Base-by-base conservation (phyloP, 2,329 filamentous ascomycete genomes). In the Trichothecium sympodiale region DNA sequence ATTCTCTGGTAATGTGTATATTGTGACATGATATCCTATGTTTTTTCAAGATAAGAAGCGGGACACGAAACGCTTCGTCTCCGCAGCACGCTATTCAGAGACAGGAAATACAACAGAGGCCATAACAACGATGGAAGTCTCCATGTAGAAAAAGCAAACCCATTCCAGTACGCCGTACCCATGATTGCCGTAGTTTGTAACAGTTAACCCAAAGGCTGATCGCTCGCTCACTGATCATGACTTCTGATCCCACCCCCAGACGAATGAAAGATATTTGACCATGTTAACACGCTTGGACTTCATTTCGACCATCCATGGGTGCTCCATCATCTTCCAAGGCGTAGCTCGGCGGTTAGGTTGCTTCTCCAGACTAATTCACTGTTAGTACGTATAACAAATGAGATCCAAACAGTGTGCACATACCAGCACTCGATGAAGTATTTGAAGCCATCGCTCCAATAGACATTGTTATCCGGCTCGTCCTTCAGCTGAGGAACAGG, bases 341-440 rank as follows among this genome's bases (percentile, higher is more conserved):
- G 84, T 94, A 20, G 89, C 91, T 55, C 91, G 74, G 51, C 88
- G 77, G 39, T 71, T 73, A 15, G 85, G 80, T 48, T 95, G 86
- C 62, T 98, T 98, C 60, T 98, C 91, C 39, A 98, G 73, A 64
- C 91, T 96, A 44, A 31, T 23, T 35, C 28, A 6, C 8, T 37
- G 46, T 60, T 43, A 54, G 48, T 33, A 44, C 16, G 17, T 29
- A 18, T 14, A 13, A 13, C 8, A 4, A 32, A 32, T 2, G 2
- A 12, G 13, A 17, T 8, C 10, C 8, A 16, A 12, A 29, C 17
- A 14, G 37, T 25, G 10, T 6, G 20, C 20, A 79, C 85, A 55
- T 74, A 96, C 89, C 91, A 96, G 75, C 88, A 95, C 63, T 95
- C 88, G 50, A 98, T 95, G 51, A 98, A 98, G 57, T 95, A 95